Base-by-base conservation (phyloP, 2,329 filamentous ascomycete genomes). In the Claviceps sp. region DNA sequence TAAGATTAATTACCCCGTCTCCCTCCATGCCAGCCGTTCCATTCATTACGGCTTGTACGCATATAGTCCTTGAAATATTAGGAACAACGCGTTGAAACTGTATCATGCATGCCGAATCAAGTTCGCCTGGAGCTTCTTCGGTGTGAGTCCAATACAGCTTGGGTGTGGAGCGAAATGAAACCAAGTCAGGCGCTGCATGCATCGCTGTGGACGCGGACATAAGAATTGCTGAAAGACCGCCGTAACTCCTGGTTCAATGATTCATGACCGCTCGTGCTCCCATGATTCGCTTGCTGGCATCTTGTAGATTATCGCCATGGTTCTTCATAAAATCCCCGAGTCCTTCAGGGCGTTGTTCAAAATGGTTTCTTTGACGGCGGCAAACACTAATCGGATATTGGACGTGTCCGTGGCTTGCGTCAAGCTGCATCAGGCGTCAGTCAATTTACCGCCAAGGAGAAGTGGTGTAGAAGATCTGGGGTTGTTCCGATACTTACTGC, bases 331-430 rank as follows among this genome's bases (percentile, higher is more conserved):
- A 68, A 98, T 97, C 60, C 93, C 93, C 22, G 93, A 97, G 69
- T 98, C 93, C 72, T 95, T 96, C 60, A 98, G 79, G 47, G 93
- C 93, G 67, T 98, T 98, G 70, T 97, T 95, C 60, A 98, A 73
- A 63, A 98, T 98, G 37, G 93, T 98, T 72, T 98, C 93, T 69
- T 98, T 98, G 55, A 98, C 93, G 8, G 93, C 93, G 37, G 91
- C 93, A 70, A 98, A 98, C 47, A 98, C 93, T 40, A 98, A 79
- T 58, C 93, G 87, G 63, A 98, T 96, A 65, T 98, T 98, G 50
- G 90, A 96, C 4, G 93, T 98, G 67, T 98, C 93, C 57, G 93
- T 98, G 46, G 93, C 93, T 85, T 98, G 93, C 37, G 93, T 98
- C 56, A 98, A 79, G 70, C 91, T 97, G 61, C 18, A 1, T 6